Evolutionary conservation across 306 rosid species (phyloP), one percentile per base, ranked within the genome.

Genomic region (Arachis stenosperma): DNA sequence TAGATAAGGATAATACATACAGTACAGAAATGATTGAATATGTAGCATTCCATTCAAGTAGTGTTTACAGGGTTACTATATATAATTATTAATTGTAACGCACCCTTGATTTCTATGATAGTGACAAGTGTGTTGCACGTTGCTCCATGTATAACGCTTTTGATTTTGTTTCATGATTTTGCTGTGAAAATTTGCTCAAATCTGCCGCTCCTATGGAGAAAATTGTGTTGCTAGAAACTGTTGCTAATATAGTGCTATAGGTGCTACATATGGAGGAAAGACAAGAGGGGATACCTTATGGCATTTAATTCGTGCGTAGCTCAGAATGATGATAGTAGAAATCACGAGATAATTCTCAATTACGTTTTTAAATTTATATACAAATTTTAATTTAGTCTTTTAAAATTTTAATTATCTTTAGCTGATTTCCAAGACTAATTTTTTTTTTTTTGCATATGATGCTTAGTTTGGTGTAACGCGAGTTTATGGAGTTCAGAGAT

Each of bases 131-230:
- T 61, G 15, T 47, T 36, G 8, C 67, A 71, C 69, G 15, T 61
- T 52, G 55, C 54, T 74, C 78, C 71, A 64, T 47, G 27, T 22
- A 74, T 11, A 6, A 50, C 37, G 4, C 78, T 41, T 74, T 64
- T 43, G 22, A 74, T 53, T 64, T 54, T 12, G 37, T 74, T 74
- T 56, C 43, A 37, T 63, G 78, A 51, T 61, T 74, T 61, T 74
- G 71, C 65, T 13, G 46, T 54, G 5, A 64, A 64, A 74, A 22
- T 52, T 74, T 46, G 64, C 54, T 56, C 27, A 63, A 53, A 41
- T 54, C 57, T 64, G 65, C 71, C 29, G 30, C 47, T 54, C 65
- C 46, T 12, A 53, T 64, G 29, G 9, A 53, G 43, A 11, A 0
- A 33, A 52, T 0, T 42, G 7, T 5, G 57, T 62, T 42, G 56